These are phyloP conservation scores for Penicillium salamii DNA, from an alignment of 495 filamentous ascomycete genomes.

Conservation along the genomic window DNA sequence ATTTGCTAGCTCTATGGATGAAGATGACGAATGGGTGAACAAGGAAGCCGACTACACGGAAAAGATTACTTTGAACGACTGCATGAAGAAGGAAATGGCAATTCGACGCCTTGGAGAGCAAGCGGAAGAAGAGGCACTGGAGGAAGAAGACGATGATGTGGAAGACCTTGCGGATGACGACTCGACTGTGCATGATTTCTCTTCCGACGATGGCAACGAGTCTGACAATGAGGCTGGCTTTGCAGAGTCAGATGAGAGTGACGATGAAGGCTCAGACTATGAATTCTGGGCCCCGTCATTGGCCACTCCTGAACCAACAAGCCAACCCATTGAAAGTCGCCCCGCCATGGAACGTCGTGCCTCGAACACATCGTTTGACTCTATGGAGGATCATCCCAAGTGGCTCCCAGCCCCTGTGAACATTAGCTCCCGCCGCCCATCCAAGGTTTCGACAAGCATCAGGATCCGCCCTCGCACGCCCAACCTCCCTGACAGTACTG, in stretches of 20 bases:
- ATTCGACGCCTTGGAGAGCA: slow-evolving; percentile 88
- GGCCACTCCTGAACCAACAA: slow-evolving; percentile 56
- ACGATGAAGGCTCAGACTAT: slow-evolving; percentile 66
- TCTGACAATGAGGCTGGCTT: slow-evolving; percentile 97
- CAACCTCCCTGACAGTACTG: slow-evolving; percentile 91
- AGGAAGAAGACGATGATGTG: slow-evolving; percentile 62
- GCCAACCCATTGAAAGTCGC: slow-evolving; percentile 46
- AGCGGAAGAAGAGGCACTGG: slow-evolving; percentile 79
- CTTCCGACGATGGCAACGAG: slow-evolving; percentile 71
- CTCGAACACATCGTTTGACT: slow-evolving; percentile 66
- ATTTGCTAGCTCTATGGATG: slow-evolving; percentile 77
- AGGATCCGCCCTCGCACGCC: slow-evolving; percentile 70
- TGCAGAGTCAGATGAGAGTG: slow-evolving; percentile 80
- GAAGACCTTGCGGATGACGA: slow-evolving; percentile 57
- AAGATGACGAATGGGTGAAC: slow-evolving; percentile 84
- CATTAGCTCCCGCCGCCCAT: slow-evolving; percentile 28
- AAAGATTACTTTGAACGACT: slow-evolving; percentile 84
- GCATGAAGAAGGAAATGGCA: slow-evolving; percentile 82
- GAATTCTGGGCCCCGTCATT: slow-evolving; percentile 72
- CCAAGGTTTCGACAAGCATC: slow-evolving; percentile 39
- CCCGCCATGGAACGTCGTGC: slow-evolving; percentile 46
- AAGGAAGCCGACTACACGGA: slow-evolving; percentile 58
- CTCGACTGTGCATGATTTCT: slow-evolving; percentile 63
- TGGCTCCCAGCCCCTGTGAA: slow-evolving; percentile 31
- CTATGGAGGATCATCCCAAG: slow-evolving; percentile 42